These are phyloP conservation scores for Citrus trifoliata DNA, from an alignment of 345 rosid genomes.

Conservation along the genomic window DNA sequence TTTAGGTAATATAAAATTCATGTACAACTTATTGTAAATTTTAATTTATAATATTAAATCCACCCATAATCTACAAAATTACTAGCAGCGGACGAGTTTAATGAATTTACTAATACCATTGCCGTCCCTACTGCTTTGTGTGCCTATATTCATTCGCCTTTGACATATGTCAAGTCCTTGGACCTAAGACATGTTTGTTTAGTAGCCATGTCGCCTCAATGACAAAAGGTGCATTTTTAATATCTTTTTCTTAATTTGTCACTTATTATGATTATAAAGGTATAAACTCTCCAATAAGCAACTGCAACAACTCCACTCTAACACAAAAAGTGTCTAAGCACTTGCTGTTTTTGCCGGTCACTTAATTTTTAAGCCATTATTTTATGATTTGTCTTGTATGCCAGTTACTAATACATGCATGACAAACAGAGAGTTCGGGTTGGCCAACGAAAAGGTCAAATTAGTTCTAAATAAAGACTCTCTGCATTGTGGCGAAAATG, in stretches of 20 bases:
- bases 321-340: background rate
- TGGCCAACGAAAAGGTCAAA: background rate
- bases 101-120: accelerated
- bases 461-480: too few species aligned
- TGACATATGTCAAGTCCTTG: conserved; percentile 18
- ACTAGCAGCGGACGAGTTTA: accelerated
- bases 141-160: conserved; percentile 26
- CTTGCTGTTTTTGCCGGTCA: background rate
- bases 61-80: accelerated
- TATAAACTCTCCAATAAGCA: too few species aligned
- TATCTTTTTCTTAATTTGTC: background rate
- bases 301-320: conserved; percentile 22
- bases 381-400: background rate
- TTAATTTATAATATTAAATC: accelerated
- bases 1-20: accelerated
- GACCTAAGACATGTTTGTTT: conserved; percentile 26
- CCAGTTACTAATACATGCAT: background rate
- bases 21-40: accelerated
- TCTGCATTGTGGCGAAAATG: background rate
- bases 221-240: background rate
- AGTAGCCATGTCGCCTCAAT: conserved; percentile 12
- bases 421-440: background rate
- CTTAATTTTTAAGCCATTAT: background rate
- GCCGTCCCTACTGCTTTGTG: background rate
- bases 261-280: background rate